Conservation (phyloP, 305 asterid species). For the Solanum hybrid region DNA sequence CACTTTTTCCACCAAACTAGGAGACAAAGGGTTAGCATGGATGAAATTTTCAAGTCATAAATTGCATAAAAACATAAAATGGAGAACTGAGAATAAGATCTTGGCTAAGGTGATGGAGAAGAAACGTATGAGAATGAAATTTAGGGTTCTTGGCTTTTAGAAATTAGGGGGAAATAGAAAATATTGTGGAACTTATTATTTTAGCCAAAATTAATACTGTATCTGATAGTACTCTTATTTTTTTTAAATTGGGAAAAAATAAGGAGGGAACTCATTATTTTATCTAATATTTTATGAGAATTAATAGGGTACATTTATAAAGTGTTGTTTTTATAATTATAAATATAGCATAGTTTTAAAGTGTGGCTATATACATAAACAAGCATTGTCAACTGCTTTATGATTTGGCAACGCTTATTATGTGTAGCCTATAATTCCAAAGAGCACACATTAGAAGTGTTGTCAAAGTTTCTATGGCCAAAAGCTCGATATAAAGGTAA, state of each 20-base stretch:
- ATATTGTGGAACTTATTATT: no score
- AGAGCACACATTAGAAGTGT: neutral
- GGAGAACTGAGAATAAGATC: neutral
- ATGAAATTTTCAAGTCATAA: neutral
- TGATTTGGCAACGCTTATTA: neutral
- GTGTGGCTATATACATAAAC: no score
- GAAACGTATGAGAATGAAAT: neutral
- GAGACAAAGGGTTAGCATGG: neutral
- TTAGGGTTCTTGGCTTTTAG: neutral
- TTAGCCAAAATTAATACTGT: no score
- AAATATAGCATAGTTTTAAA: no score
- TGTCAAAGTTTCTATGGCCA: neutral
- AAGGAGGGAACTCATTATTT: no score
- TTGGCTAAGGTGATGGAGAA: neutral
- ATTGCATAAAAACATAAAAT: no score
- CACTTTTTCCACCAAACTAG: neutral
- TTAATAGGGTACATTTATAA: no score
- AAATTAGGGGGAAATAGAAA: no score
- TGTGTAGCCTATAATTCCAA: neutral
- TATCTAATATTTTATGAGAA: no score
- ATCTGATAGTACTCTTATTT: no score
- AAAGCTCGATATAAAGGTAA: neutral
- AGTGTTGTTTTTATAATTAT: no score
- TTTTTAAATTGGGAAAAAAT: no score
- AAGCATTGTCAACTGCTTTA: neutral